Percentiles rank a stretch among this genome's conserved stretches.
Conservation (phyloP, 768 basidiomycete genomes). For the Lactarius psammicola region DNA sequence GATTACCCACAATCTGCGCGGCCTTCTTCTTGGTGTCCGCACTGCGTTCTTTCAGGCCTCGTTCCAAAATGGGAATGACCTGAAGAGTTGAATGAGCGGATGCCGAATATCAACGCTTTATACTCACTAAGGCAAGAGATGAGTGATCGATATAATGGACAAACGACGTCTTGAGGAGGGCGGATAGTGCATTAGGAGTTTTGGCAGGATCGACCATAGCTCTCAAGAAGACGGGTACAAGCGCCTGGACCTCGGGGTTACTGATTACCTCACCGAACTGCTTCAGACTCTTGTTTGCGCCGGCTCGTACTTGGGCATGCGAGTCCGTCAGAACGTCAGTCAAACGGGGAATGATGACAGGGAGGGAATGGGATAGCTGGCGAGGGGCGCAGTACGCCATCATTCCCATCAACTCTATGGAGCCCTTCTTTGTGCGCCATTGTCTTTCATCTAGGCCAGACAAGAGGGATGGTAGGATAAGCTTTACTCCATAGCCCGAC, state of each 20-base stretch:
- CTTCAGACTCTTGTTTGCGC: conserved; percentile 94
- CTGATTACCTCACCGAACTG: conserved; percentile 98
- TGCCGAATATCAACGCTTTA: conserved; percentile 4
- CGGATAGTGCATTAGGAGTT: conserved; percentile 79
- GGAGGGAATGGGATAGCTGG: conserved; percentile 91
- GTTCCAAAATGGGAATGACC: conserved; percentile 94
- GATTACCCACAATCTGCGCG: conserved; percentile 96
- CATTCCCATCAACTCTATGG: conserved; percentile 93
- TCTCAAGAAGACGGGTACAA: conserved; percentile 87
- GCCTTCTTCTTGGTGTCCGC: conserved; percentile 95
- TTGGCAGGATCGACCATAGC: conserved; percentile 94
- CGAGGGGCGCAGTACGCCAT: conserved; percentile 98
- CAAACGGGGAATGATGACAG: conserved; percentile 94
- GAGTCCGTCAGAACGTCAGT: conserved; percentile 96
- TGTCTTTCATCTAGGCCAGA: conserved; percentile 96
- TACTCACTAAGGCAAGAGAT: conserved; percentile 81
- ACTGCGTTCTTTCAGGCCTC: conserved; percentile 87
- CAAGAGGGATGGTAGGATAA: conserved; percentile 86
- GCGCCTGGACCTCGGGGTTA: conserved; percentile 93
- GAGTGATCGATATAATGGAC: conserved; percentile 98
- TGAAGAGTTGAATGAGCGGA: conserved; percentile 34
- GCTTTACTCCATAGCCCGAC: conserved; percentile 93
- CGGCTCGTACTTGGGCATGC: conserved; percentile 89
- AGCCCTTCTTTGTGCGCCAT: conserved; percentile 97
- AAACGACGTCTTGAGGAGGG: conserved; percentile 91